phyloP scores from a whole-genome alignment of 192 early-diverging fungal species.

The Neocallimastix lanati region DNA sequence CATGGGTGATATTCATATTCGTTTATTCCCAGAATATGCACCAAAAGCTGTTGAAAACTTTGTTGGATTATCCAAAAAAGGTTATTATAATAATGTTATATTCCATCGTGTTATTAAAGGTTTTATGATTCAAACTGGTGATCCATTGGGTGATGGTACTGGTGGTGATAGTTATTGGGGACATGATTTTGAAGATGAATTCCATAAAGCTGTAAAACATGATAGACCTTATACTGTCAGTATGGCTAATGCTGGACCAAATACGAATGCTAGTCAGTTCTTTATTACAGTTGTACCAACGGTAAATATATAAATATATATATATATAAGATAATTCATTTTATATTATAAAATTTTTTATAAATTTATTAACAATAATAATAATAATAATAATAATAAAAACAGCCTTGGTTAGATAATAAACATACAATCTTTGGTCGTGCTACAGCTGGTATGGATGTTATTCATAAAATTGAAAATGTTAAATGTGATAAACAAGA shows the following conservation, averaged over 20 bases:
- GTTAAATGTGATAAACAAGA: constrained; percentile 68
- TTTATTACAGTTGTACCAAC: constrained; percentile 85
- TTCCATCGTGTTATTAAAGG: constrained; percentile 94
- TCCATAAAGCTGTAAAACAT: constrained; percentile 53
- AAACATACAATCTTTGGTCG: constrained; percentile 94
- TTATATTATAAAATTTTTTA: too few species aligned
- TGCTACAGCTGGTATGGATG: constrained; percentile 77
- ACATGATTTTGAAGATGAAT: constrained; percentile 85
- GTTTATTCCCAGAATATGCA: constrained; percentile 74
- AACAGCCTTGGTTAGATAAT: constrained; percentile 81
- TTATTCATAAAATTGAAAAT: constrained; percentile 70
- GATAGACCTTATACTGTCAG: constrained; percentile 79
- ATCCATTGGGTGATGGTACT: constrained; percentile 78
- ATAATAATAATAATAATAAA: neutral
- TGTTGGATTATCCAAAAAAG: constrained; percentile 62
- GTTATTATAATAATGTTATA: constrained; percentile 79
- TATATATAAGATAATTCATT: too few species aligned
- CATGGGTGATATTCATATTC: constrained; percentile 74
- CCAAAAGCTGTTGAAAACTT: constrained; percentile 93
- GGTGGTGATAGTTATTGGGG: constrained; percentile 89
- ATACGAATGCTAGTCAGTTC: constrained; percentile 42
- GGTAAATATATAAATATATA: constrained; percentile 19
- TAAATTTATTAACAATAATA: too few species aligned
- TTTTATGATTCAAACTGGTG: constrained; percentile 95
- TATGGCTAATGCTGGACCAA: constrained; percentile 79